These are phyloP conservation scores for Neofusicoccum kwambonambiense DNA, from an alignment of 2,329 filamentous ascomycete species.

Conservation along the genomic window DNA sequence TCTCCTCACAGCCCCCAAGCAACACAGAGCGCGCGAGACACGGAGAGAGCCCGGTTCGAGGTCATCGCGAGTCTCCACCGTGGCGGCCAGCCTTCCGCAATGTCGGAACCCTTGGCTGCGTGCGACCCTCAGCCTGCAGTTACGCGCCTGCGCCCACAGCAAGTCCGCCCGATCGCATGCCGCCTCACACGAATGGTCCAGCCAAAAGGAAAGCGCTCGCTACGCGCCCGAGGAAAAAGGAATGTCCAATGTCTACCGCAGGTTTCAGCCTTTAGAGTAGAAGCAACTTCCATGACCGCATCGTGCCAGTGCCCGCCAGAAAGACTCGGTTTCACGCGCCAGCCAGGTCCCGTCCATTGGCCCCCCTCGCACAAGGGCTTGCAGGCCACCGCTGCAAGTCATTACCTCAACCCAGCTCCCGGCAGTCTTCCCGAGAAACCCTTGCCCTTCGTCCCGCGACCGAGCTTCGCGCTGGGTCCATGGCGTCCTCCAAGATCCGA, in stretches of 20 bases:
- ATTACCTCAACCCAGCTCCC: slow-evolving; percentile 39
- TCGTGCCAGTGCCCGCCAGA: slow-evolving; percentile 2
- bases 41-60: slow-evolving; percentile 15
- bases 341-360: slow-evolving; percentile 13
- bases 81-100: slow-evolving; percentile 13
- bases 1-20: slow-evolving; percentile 10
- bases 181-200: slow-evolving; percentile 15
- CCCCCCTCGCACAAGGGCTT: slow-evolving; percentile 23
- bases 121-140: slow-evolving; percentile 10
- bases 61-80: slow-evolving; percentile 15
- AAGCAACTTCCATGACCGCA: slow-evolving; percentile 16
- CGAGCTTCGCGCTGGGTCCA: slow-evolving; percentile 31
- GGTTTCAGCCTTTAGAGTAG: slow-evolving; percentile 19
- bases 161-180: slow-evolving; percentile 18
- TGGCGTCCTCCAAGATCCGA: slow-evolving; percentile 27
- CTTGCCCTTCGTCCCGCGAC: slow-evolving; percentile 37
- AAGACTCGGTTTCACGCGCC: background rate
- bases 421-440: slow-evolving; percentile 35
- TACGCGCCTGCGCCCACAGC: slow-evolving; percentile 11
- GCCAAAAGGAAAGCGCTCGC: slow-evolving; percentile 15
- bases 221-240: slow-evolving; percentile 15
- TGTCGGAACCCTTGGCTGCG: slow-evolving; percentile 13
- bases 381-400: slow-evolving; percentile 36
- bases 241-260: slow-evolving; percentile 14
- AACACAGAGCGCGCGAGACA: slow-evolving; percentile 14